A percentile compares a stretch with the other conserved stretches of the same genome.
These are phyloP conservation scores for Amanita muscaria DNA, from an alignment of 768 basidiomycete genomes.

Conservation along the genomic window DNA sequence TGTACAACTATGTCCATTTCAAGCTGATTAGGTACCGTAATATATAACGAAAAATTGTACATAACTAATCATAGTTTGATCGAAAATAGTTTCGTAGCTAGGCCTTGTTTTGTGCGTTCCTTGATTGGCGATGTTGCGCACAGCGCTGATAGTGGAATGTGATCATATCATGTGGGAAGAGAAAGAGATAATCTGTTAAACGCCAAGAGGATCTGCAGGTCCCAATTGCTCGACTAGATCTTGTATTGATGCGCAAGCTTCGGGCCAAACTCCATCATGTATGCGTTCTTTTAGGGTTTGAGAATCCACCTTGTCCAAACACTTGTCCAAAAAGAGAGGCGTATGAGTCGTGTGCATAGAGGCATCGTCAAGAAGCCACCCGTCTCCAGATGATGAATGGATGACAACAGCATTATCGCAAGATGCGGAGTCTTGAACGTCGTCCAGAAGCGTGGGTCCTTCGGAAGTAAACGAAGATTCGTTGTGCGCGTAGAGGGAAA, in stretches of 20 bases:
- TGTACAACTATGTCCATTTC: not conserved
- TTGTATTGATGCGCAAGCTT: too few relatives aligned
- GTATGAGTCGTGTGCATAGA: constrained; percentile 1
- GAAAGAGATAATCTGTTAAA: too few relatives aligned
- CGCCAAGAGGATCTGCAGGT: too few relatives aligned
- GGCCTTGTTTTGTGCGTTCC: too few relatives aligned
- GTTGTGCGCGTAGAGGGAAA: not conserved
- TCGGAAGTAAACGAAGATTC: not conserved
- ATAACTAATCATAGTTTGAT: too few relatives aligned
- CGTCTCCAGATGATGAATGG: not conserved
- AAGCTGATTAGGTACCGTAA: too few relatives aligned
- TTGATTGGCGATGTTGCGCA: too few relatives aligned
- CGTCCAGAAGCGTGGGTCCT: not conserved
- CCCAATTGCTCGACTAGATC: too few relatives aligned
- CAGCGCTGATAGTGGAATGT: too few relatives aligned
- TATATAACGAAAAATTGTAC: too few relatives aligned
- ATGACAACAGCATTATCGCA: not conserved
- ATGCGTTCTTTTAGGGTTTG: not conserved
- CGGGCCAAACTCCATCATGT: not conserved
- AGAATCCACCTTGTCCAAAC: not conserved
- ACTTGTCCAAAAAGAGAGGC: not conserved
- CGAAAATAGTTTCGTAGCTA: too few relatives aligned
- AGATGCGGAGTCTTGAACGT: not conserved
- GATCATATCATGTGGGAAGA: too few relatives aligned
- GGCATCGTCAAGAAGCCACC: constrained; percentile 1